phyloP scores from a whole-genome alignment of 2,329 filamentous ascomycete genomes.

The Cladosporium sp. region DNA sequence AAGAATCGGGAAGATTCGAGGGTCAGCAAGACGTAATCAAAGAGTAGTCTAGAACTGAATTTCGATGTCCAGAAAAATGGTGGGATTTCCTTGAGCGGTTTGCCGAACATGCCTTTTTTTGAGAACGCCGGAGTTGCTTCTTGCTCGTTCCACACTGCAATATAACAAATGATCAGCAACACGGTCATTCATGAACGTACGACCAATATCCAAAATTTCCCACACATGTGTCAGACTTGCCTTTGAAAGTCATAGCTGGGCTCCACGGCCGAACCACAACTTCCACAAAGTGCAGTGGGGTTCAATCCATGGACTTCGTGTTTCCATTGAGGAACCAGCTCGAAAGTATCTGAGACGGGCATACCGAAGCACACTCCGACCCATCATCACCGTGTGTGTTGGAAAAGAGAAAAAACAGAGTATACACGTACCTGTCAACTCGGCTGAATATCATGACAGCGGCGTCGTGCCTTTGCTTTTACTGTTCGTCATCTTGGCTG shows the following conservation, averaged over 20 bases:
- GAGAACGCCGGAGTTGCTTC: background rate
- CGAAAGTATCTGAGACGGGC: conserved; percentile 20
- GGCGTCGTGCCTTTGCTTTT: conserved; percentile 50
- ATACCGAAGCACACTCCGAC: conserved; percentile 5
- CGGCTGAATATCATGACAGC: conserved; percentile 27
- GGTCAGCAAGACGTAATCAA: background rate
- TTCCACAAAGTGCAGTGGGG: background rate
- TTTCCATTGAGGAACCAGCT: conserved; percentile 7
- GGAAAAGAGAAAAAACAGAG: background rate
- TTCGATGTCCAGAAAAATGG: background rate
- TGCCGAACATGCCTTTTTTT: background rate
- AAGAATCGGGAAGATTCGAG: background rate
- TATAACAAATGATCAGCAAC: background rate
- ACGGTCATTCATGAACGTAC: background rate
- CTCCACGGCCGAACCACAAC: conserved; percentile 15
- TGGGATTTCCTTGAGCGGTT: background rate
- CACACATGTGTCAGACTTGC: conserved; percentile 17
- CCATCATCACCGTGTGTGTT: conserved; percentile 16
- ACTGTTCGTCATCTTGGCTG: conserved; percentile 51
- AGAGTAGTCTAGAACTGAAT: background rate
- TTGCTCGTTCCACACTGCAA: background rate
- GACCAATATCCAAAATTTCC: background rate
- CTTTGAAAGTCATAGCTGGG: conserved; percentile 14
- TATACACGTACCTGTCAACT: conserved; percentile 26
- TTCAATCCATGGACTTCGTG: background rate